Evolutionary conservation across 208 protist genomes (phyloP).

Genomic region (Crithidia brevicula): DNA sequence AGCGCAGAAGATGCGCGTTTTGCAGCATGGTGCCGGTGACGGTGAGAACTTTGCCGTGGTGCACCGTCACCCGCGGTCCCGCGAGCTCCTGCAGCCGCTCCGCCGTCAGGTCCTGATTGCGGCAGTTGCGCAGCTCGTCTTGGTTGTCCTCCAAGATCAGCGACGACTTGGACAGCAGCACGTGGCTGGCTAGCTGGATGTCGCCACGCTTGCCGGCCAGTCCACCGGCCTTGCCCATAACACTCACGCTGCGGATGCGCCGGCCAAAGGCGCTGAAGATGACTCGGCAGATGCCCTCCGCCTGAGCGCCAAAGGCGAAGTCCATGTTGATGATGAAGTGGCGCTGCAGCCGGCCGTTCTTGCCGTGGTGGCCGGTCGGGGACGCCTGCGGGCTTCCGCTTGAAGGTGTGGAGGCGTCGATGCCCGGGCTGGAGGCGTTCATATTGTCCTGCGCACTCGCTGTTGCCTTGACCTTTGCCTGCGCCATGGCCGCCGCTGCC

Average conservation of each 20-base stretch:
- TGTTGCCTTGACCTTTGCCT: too few relatives aligned
- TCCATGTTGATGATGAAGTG: slow-evolving; percentile 94
- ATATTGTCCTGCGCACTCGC: too few relatives aligned
- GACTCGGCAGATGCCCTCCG: slow-evolving; percentile 79
- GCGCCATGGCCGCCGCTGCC: too few relatives aligned
- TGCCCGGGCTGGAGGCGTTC: too few relatives aligned
- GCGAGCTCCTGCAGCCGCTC: slow-evolving; percentile 60
- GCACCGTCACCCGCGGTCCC: slow-evolving; percentile 51
- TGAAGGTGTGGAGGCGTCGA: neutral
- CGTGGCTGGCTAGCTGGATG: slow-evolving; percentile 86
- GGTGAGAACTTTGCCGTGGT: slow-evolving; percentile 82
- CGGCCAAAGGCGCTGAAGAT: slow-evolving; percentile 85
- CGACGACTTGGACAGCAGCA: slow-evolving; percentile 85
- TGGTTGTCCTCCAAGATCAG: slow-evolving; percentile 86
- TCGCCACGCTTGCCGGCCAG: slow-evolving; percentile 87
- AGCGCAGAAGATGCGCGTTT: slow-evolving; percentile 78
- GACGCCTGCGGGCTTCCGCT: neutral
- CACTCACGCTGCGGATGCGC: slow-evolving; percentile 83
- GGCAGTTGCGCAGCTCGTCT: slow-evolving; percentile 83
- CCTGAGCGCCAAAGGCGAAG: slow-evolving; percentile 91
- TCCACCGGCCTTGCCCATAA: slow-evolving; percentile 91
- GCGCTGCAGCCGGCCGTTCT: slow-evolving; percentile 37
- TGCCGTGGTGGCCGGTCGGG: slow-evolving; percentile 8
- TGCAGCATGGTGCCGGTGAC: slow-evolving; percentile 89
- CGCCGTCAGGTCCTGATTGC: slow-evolving; percentile 74